phyloP scores from a whole-genome alignment of 2,329 filamentous ascomycete genomes.

The Microdochium bolleyi region DNA sequence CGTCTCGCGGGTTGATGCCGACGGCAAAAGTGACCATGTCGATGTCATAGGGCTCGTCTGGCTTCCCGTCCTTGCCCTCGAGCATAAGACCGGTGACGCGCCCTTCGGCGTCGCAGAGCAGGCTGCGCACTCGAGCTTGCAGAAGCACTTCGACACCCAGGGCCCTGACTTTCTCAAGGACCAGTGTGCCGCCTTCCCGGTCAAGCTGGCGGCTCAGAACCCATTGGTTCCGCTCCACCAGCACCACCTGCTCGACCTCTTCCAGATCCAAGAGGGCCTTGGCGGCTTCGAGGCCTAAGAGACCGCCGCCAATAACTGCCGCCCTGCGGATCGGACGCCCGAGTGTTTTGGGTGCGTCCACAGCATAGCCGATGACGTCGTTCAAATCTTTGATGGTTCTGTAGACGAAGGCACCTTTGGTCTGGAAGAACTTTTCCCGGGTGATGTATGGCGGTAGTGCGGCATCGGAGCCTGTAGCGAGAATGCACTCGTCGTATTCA shows the following conservation, averaged over 20 bases:
- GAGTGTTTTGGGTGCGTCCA: constrained; percentile 46
- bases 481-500: constrained; percentile 70
- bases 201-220: constrained; percentile 78
- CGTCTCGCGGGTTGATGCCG: constrained; percentile 73
- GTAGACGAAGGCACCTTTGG: constrained; percentile 82
- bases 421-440: constrained; percentile 51
- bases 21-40: constrained; percentile 85
- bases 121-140: constrained; percentile 64
- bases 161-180: constrained; percentile 71
- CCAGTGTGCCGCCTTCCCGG: constrained; percentile 69
- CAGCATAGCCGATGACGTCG: constrained; percentile 61
- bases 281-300: constrained; percentile 81
- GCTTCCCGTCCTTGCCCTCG: constrained; percentile 70
- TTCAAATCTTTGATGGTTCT: constrained; percentile 77
- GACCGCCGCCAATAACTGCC: constrained; percentile 73
- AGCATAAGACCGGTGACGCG: constrained; percentile 68
- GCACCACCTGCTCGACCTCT: constrained; percentile 63
- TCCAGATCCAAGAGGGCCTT: constrained; percentile 87
- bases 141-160: constrained; percentile 75
- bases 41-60: constrained; percentile 35
- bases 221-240: constrained; percentile 79
- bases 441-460: constrained; percentile 64
- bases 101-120: constrained; percentile 60
- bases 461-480: constrained; percentile 83
- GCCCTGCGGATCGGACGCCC: constrained; percentile 27